phyloP scores from a whole-genome alignment of 495 filamentous ascomycete genomes.

The Hypoxylon subgilvum region DNA sequence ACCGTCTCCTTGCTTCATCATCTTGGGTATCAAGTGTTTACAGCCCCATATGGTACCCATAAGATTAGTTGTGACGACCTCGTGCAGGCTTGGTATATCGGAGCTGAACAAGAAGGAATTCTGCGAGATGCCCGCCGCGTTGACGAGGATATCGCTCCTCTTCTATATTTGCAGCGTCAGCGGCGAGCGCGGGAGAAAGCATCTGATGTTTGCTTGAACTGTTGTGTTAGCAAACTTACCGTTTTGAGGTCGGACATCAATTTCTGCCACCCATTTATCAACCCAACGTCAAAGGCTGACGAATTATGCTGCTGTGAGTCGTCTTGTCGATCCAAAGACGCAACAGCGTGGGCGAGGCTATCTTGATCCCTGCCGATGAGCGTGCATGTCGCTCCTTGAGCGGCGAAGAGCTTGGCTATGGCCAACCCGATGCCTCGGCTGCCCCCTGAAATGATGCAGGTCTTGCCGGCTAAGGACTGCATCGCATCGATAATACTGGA shows the following conservation, averaged over 20 bases:
- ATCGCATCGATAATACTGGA: too few species aligned
- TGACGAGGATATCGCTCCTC: slow-evolving; percentile 68
- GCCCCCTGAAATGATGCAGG: slow-evolving; percentile 49
- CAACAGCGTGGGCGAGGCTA: slow-evolving; percentile 47
- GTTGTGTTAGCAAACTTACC: too few species aligned
- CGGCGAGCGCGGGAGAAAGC: background rate
- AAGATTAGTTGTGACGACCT: slow-evolving; percentile 71
- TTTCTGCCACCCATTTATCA: slow-evolving; percentile 22
- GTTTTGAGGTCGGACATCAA: slow-evolving; percentile 5
- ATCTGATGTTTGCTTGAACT: slow-evolving; percentile 6
- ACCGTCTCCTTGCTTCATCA: slow-evolving; percentile 52
- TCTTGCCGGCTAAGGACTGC: slow-evolving; percentile 42
- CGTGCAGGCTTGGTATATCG: slow-evolving; percentile 47
- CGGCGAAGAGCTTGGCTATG: slow-evolving; percentile 71
- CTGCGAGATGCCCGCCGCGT: slow-evolving; percentile 75
- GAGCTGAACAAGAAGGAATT: slow-evolving; percentile 61
- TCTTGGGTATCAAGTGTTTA: slow-evolving; percentile 57
- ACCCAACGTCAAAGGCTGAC: slow-evolving; percentile 30
- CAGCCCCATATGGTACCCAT: slow-evolving; percentile 72
- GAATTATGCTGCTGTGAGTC: slow-evolving; percentile 26
- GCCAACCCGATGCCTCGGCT: slow-evolving; percentile 50
- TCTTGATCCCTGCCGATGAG: slow-evolving; percentile 58
- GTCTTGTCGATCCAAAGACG: slow-evolving; percentile 19
- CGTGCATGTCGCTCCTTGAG: slow-evolving; percentile 63
- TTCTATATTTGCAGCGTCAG: slow-evolving; percentile 4